Base-by-base conservation (phyloP, 208 protist species). In the Herpetomonas muscarum region DNA sequence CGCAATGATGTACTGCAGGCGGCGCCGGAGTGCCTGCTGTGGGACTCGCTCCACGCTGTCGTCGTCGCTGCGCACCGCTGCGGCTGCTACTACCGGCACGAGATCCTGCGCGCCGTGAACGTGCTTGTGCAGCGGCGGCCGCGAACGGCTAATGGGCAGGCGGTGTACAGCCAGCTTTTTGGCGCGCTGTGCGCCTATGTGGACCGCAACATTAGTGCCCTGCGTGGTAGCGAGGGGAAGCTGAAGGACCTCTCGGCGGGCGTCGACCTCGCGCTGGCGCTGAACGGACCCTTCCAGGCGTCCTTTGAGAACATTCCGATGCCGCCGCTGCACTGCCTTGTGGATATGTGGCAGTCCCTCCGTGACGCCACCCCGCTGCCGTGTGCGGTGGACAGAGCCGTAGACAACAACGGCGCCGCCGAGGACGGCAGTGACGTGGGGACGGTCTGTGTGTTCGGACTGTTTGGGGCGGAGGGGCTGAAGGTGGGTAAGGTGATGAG, bases 401-500 rank as follows among this genome's bases (percentile, higher is more conserved):
- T 52, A n/a, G 39, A 46, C 65, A 41, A 2, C 21, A 36, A 39
- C 36, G 36, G 52, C 3, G 67, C 53, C 25, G 58, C 61, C 21
- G 64, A 79, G 37, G 52, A 74, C 32, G 61, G 58, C 29, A 22
- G 24, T 21, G 57, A 44, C 3, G 75, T 90, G 34, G 71, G 78
- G 46, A 64, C 74, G 13, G 37, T 79, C 22, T 92, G 89, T 61
- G 64, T 69, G 34, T 96, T 93, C 61, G 89, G 89, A n/a, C 81
- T 93, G 45, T 83, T 83, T 55, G 61, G 71, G 19, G 59, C 67
- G 15, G 74, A 81, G 19, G 64, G 83, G 55, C 73, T 96, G 28
- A 85, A 86, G 59, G 86, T 96, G 21, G 89, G 89, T 49, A 96
- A 96, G 65, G 74, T 93, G 19, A 80, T 80, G 52, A 91, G 85